phyloP scores from a whole-genome alignment of 139 green algal genomes.

The Axilococcus clingmanii region DNA sequence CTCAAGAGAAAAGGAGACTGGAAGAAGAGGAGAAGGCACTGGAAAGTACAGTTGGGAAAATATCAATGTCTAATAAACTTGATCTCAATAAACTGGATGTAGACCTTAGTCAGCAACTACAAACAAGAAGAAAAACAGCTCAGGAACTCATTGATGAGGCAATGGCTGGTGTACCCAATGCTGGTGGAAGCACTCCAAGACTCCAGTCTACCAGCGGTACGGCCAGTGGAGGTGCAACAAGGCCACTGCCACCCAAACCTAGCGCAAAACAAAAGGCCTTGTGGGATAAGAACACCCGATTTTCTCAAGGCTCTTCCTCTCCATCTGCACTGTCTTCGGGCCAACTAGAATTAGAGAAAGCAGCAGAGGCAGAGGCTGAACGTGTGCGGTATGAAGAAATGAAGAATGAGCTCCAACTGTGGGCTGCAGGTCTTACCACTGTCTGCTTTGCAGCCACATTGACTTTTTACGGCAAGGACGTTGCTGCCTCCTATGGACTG shows the following conservation, averaged over 20 bases:
- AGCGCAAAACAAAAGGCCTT: slow-evolving; percentile 9
- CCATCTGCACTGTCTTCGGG: slow-evolving; percentile 5
- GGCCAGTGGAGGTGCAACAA: no score
- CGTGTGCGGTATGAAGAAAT: slow-evolving; percentile 46
- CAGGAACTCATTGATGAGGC: not conserved
- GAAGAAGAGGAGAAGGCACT: not conserved
- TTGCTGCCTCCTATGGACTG: slow-evolving; percentile 63
- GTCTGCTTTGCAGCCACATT: slow-evolving; percentile 33
- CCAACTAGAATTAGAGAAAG: slow-evolving; percentile 19
- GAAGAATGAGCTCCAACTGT: slow-evolving; percentile 55
- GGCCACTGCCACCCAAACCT: no score
- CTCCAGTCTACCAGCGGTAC: no score
- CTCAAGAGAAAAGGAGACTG: slow-evolving; percentile 5
- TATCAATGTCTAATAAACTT: slow-evolving; percentile 10
- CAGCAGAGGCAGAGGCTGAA: slow-evolving; percentile 27
- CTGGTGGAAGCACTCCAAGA: not conserved
- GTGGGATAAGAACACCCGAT: slow-evolving; percentile 4
- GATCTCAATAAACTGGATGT: slow-evolving; percentile 54
- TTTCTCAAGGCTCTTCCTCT: not conserved
- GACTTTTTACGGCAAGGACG: slow-evolving; percentile 50
- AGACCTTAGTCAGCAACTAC: slow-evolving; percentile 51
- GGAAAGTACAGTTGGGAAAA: not conserved
- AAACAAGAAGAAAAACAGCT: slow-evolving; percentile 1
- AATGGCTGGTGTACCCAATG: not conserved
- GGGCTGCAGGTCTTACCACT: slow-evolving; percentile 34